These are phyloP conservation scores for Anastatica hierochuntica DNA, from an alignment of 345 rosid genomes.

Conservation along the genomic window DNA sequence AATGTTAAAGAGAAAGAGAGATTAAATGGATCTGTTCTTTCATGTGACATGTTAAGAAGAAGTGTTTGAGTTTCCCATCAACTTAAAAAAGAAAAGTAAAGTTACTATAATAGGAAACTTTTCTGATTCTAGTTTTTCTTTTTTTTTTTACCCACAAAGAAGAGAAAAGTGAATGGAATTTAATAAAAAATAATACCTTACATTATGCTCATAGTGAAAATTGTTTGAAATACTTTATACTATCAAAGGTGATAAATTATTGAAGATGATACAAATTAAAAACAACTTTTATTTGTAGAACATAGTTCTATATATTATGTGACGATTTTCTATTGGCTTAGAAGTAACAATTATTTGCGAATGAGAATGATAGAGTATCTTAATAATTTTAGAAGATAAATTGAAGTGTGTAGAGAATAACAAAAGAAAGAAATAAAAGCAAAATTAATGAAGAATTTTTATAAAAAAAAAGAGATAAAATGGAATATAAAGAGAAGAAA, in stretches of 20 bases:
- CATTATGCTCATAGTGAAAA: neutral
- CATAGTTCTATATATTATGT: slow-evolving; percentile 6
- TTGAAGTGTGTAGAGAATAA: slow-evolving; percentile 15
- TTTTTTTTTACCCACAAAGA: slow-evolving; percentile 22
- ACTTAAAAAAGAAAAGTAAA: slow-evolving; percentile 17
- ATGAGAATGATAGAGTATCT: neutral
- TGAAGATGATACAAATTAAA: neutral
- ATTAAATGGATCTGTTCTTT: slow-evolving; percentile 17
- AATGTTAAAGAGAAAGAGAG: slow-evolving; percentile 14
- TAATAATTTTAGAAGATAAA: neutral
- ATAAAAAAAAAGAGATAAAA: slow-evolving; percentile 1
- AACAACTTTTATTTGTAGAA: neutral
- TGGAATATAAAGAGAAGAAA: slow-evolving; percentile 20
- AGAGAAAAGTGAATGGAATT: slow-evolving; percentile 21
- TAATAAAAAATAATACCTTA: neutral
- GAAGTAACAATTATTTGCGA: slow-evolving; percentile 1
- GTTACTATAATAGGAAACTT: slow-evolving; percentile 19
- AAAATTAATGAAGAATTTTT: slow-evolving; percentile 3
- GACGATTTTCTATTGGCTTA: slow-evolving; percentile 18
- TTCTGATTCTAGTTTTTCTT: slow-evolving; percentile 14
- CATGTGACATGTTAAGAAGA: slow-evolving; percentile 17
- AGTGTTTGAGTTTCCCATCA: slow-evolving; percentile 9
- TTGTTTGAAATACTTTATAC: neutral
- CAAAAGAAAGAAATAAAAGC: slow-evolving; percentile 1
- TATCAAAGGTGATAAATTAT: too few relatives aligned